Base-by-base conservation (phyloP, 2,329 filamentous ascomycete genomes). In the Thyridium curvatum region DNA sequence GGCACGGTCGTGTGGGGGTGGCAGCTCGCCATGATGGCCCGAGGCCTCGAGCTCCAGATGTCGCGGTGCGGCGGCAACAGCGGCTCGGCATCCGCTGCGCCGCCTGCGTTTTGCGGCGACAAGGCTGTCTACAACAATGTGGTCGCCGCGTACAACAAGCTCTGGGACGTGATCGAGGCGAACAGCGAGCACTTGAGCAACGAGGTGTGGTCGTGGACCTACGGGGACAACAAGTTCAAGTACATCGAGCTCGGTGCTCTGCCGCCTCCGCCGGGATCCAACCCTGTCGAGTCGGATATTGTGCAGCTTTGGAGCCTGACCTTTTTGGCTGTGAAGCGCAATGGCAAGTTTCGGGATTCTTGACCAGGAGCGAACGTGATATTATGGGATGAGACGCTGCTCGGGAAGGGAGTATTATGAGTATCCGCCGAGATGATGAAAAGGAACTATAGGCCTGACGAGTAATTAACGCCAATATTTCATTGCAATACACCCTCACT, bases 1-100 rank as follows among this genome's bases (percentile, higher is more conserved):
- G 79, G 77, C 0, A 79, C 78, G 0, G 78, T 84, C 0, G 64
- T 84, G 2, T 83, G 77, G 79, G 70, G 68, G 33, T 84, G 77
- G 77, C 78, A 76, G 39, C 59, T 82, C 4, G 69, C 77, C 1
- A 79, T 83, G 69, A 79, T 82, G 72, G 78, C 73, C 0, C 68
- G 68, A 9, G 79, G 79, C 0, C 54, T 84, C 0, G 69, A 78
- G 40, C 55, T 66, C 3, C 79, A 83, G 47, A 62, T 83, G 5
- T 65, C 51, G 1, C 64, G 77, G 2, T 84, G 77, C 52, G 48
- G 54, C 9, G 36, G 34, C 3, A n/a, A 26, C 21, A 6, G 6
- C 6, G 6, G 6, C 21, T 26, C 21, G 21, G 6, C 21, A 6
- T 38, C 51, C 32, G 37, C 21, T 13, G 14, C 12, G 8, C 32